phyloP scores from a whole-genome alignment of 2,329 filamentous ascomycete genomes.

The Penicillium sp. region DNA sequence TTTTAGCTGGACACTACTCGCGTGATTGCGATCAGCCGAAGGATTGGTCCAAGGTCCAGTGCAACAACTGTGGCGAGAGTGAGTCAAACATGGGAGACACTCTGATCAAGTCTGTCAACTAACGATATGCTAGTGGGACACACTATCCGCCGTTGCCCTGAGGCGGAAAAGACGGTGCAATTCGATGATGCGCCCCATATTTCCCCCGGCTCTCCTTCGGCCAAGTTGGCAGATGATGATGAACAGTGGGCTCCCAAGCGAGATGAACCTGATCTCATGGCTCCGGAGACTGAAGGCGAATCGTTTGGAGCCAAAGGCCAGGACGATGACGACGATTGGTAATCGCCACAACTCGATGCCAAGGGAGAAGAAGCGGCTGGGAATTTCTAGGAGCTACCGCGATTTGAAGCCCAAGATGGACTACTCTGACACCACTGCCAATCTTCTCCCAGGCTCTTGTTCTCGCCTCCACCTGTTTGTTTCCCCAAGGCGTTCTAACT shows the following conservation, averaged over 20 bases:
- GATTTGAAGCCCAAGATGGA: too few species aligned
- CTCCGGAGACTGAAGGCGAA: not conserved
- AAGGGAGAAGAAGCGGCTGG: not conserved
- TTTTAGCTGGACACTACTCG: conserved; percentile 40
- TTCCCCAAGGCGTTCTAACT: not conserved
- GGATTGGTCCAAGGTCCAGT: conserved; percentile 45
- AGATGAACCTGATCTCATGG: not conserved
- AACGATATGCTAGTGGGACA: conserved; percentile 40
- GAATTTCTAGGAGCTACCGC: not conserved
- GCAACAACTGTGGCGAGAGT: conserved; percentile 46
- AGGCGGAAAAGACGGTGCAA: conserved; percentile 22
- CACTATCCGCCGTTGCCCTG: conserved; percentile 39
- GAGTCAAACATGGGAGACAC: conserved; percentile 15
- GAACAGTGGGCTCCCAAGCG: not conserved
- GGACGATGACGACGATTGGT: conserved; percentile 1
- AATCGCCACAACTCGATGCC: not conserved
- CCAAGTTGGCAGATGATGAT: too few species aligned
- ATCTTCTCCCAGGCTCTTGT: not conserved
- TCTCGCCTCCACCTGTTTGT: not conserved
- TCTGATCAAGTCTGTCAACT: conserved; percentile 4
- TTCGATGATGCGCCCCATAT: not conserved
- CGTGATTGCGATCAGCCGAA: conserved; percentile 45
- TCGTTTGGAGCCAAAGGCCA: not conserved
- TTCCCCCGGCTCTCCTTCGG: not conserved
- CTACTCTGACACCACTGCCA: not conserved